Conservation (phyloP, 176 grass and related monocot genomes). For the Oryza coarctata region DNA sequence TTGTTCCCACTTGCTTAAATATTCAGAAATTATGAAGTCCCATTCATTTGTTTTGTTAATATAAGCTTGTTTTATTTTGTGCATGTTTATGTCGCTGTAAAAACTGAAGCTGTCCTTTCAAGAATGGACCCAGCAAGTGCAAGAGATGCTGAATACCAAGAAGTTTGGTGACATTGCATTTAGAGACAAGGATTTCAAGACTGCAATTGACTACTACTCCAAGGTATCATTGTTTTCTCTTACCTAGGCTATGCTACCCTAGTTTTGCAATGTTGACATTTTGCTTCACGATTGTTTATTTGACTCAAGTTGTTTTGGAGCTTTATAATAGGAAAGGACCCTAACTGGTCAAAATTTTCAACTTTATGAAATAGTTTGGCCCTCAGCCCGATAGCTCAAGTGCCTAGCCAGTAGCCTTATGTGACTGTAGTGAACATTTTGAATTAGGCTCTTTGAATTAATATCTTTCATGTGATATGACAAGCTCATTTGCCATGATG, state of each 20-base stretch:
- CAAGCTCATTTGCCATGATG: slow-evolving; percentile 20
- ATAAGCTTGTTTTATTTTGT: slow-evolving; percentile 41
- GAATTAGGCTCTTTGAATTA: slow-evolving; percentile 3
- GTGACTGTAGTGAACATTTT: background rate
- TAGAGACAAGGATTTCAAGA: slow-evolving; percentile 99
- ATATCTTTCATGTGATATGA: slow-evolving; percentile 1
- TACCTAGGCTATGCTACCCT: background rate
- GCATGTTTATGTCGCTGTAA: slow-evolving; percentile 47
- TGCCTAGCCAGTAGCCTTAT: background rate
- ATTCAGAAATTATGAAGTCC: slow-evolving; percentile 12
- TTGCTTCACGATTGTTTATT: background rate
- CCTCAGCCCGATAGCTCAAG: background rate
- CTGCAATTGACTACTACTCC: slow-evolving; percentile 95
- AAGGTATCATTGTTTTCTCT: slow-evolving; percentile 58
- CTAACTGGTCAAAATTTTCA: slow-evolving; percentile 3
- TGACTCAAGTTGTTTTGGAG: background rate
- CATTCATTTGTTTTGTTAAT: slow-evolving; percentile 38
- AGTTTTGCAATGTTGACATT: background rate
- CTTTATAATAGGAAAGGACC: background rate
- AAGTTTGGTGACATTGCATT: slow-evolving; percentile 99
- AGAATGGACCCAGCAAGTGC: slow-evolving; percentile 99
- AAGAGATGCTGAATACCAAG: slow-evolving; percentile 99
- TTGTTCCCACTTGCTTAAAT: slow-evolving; percentile 7
- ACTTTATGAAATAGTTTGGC: background rate
- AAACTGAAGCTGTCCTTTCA: slow-evolving; percentile 94